phyloP scores from a whole-genome alignment of 306 rosid genomes.

The Spatholobus suberectus region DNA sequence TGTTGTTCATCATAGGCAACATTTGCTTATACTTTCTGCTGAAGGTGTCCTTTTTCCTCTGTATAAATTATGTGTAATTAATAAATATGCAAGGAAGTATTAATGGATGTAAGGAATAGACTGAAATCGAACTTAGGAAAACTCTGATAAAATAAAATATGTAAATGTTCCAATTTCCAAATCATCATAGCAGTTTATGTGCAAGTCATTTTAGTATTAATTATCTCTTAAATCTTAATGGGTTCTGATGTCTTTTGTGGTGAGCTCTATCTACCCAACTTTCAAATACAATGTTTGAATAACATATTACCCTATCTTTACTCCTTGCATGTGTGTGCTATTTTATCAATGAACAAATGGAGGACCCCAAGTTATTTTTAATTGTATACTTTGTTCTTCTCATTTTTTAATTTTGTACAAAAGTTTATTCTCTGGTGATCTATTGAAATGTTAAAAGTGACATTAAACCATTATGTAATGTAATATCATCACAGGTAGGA shows the following conservation, averaged over 20 bases:
- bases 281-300: conserved; percentile 12
- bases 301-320: neutral
- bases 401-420: neutral
- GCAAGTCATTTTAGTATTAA: conserved; percentile 6
- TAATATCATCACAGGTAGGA: conserved; percentile 23
- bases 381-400: neutral
- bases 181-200: neutral
- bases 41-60: neutral
- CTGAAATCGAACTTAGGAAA: neutral
- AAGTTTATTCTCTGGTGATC: neutral
- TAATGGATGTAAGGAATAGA: neutral
- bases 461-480: conserved; percentile 1
- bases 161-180: neutral
- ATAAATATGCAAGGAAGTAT: neutral
- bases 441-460: neutral
- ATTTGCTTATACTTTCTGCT: neutral
- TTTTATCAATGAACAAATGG: neutral
- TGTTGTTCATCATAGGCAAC: neutral
- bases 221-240: neutral
- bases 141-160: neutral
- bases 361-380: neutral
- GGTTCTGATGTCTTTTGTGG: neutral
- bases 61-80: neutral
- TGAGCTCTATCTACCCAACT: conserved; percentile 4
- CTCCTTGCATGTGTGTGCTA: neutral